Evolutionary conservation across 2,329 filamentous ascomycete genomes (phyloP), one percentile per base, ranked within the genome.

Genomic region (Xylaria sp.): DNA sequence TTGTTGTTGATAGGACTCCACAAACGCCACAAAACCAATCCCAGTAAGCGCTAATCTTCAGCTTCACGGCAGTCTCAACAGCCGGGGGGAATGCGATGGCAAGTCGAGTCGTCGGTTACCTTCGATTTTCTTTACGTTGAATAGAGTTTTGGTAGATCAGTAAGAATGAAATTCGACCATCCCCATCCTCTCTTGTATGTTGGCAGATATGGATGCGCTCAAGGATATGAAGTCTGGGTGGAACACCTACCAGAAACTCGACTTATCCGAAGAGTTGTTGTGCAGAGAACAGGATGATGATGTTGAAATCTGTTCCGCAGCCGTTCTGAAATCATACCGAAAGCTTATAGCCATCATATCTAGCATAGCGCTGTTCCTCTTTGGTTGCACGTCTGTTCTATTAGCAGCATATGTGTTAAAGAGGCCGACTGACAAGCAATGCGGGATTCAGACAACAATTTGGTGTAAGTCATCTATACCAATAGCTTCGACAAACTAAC

Each of bases 401-500:
- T 10, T 65, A 36, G 20, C 59, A 6, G 48, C 57, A 31, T 36
- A 65, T 11, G 7, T 68, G 2, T 42, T 54, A 1, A 65, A 46
- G 31, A 65, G 6, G 9, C 61, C 61, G 2, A 62, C 49, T 6
- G 66, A 68, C 23, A 7, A 48, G 9, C 48, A 65, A 38, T 68
- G 66, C 23, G 61, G 66, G n/a, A 54, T 57, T 5, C 66, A 65
- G 38, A 63, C 61, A 7, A 48, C 59, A 28, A 49, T 68, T 7
- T 68, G 66, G 66, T 68, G 66, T 68, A 62, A 68, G 66, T 66
- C 2, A 44, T 23, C 1, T 23, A 51, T 28, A 3, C 6, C 5
- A n/a, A 3, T 20, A 6, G 15, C 7, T 53, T 20, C 0, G 20
- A 40, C 6, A 23, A 6, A 7, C 44, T 65, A 23, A 68, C 44